These are phyloP conservation scores for Lachnum nothofagi DNA, from an alignment of 2,329 filamentous ascomycete species.

Conservation along the genomic window DNA sequence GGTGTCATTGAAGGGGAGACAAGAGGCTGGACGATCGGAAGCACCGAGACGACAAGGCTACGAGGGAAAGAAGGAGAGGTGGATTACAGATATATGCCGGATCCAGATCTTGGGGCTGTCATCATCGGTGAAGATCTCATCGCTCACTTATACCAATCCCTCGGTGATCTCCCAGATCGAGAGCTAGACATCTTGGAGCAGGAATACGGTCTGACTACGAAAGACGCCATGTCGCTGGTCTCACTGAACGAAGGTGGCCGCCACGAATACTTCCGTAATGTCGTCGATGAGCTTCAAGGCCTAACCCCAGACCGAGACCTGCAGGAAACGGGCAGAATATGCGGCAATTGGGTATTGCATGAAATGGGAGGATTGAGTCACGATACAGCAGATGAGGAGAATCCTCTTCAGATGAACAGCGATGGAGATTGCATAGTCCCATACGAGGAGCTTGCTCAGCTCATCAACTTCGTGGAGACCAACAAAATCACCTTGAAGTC, in stretches of 20 bases:
- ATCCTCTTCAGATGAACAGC: slow-evolving; percentile 22
- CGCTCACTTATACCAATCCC: slow-evolving; percentile 51
- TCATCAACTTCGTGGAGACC: slow-evolving; percentile 40
- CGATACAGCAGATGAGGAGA: slow-evolving; percentile 33
- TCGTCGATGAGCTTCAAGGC: slow-evolving; percentile 42
- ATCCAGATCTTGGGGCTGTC: slow-evolving; percentile 81
- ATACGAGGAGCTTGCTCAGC: slow-evolving; percentile 34
- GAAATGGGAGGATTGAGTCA: slow-evolving; percentile 66
- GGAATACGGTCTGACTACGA: slow-evolving; percentile 64
- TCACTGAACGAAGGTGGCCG: slow-evolving; percentile 72
- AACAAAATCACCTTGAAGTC: slow-evolving; percentile 48
- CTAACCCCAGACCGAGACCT: slow-evolving; percentile 6
- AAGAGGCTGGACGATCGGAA: slow-evolving; percentile 83
- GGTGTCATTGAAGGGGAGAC: slow-evolving; percentile 79
- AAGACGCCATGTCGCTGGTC: slow-evolving; percentile 78
- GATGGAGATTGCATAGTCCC: slow-evolving; percentile 27
- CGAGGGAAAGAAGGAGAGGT: slow-evolving; percentile 94
- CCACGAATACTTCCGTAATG: slow-evolving; percentile 73
- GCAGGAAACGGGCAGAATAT: slow-evolving; percentile 40
- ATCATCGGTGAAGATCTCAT: slow-evolving; percentile 69
- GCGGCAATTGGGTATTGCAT: slow-evolving; percentile 66
- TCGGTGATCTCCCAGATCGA: slow-evolving; percentile 69
- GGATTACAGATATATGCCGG: slow-evolving; percentile 97
- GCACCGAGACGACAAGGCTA: slow-evolving; percentile 72
- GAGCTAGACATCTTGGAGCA: slow-evolving; percentile 58